A percentile compares a stretch with the other conserved stretches of the same genome.
These are phyloP conservation scores for Ophiostoma tasmaniense DNA, from an alignment of 2,329 filamentous ascomycete genomes.

Conservation along the genomic window DNA sequence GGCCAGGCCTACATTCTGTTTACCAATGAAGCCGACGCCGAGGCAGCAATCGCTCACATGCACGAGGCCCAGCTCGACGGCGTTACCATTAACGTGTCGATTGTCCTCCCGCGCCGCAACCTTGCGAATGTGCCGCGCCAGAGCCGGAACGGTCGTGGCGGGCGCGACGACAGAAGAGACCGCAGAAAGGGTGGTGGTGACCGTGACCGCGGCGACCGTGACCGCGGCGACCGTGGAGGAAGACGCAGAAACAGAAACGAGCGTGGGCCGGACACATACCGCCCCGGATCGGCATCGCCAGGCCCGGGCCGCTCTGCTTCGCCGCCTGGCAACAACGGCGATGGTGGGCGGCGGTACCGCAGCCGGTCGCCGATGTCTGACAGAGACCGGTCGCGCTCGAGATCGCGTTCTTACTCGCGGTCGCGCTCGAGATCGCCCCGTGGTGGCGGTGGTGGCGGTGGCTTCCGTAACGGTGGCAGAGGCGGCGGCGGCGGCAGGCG, in stretches of 20 bases:
- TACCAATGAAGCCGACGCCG: slow-evolving; percentile 65
- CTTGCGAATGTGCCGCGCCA: slow-evolving; percentile 68
- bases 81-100: slow-evolving; percentile 72
- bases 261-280: slow-evolving; percentile 34
- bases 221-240: slow-evolving; percentile 2
- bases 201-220: slow-evolving; percentile 7
- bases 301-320: slow-evolving; percentile 36
- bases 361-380: slow-evolving; percentile 37
- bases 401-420: slow-evolving; percentile 11
- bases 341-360: slow-evolving; percentile 33
- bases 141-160: slow-evolving; percentile 39
- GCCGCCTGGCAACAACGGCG: slow-evolving; percentile 22
- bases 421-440: slow-evolving; percentile 9
- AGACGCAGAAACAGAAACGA: slow-evolving; percentile 18
- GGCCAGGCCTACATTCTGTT: slow-evolving; percentile 92
- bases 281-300: slow-evolving; percentile 50
- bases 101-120: slow-evolving; percentile 74
- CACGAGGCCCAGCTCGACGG: slow-evolving; percentile 94
- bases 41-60: slow-evolving; percentile 89
- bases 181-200: slow-evolving; percentile 11
- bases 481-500: slow-evolving; percentile 1
- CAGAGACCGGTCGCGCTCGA: slow-evolving; percentile 26
- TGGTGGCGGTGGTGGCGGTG: not conserved
- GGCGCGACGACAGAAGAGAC: slow-evolving; percentile 20
- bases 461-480: slow-evolving; percentile 4